Base-by-base conservation (phyloP, 306 rosid species). In the Castanea mollissima region DNA sequence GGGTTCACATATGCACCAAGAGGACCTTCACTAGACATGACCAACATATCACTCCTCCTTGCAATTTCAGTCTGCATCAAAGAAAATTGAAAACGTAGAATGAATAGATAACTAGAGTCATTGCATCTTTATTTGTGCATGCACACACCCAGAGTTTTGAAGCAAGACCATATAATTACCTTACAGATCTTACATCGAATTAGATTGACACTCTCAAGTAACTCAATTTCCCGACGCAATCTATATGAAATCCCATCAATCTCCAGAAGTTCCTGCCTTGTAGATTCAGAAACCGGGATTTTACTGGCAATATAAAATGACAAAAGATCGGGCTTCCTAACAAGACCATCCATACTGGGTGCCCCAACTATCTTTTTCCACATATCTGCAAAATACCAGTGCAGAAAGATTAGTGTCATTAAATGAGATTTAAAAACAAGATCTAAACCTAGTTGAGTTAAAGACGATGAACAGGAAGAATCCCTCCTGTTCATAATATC, bases 11-110 rank as follows among this genome's bases (percentile, higher is more conserved):
- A 95, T 52, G 99, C 98, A 81, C 99, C 90, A 72, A 95, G 93
- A 74, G 99, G 99, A 78, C 99, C 98, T 76, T 93, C 99, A 85
- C 79, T 86, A 35, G 99, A 93, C 99, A 93, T 93, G 86, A 90
- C 96, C 90, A 95, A 44, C 93, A 91, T 95, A 88, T 95, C 97
- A 77, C 98, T 93, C 79, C 98, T 87, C 85, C 87, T 87, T 31
- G 97, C 95, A 64, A 95, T 89, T 79, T 85, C 79, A 69, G 90
- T 84, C 99, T 95, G 91, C 87, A 90, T 65, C 84, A 75, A 60
- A 77, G 49, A 59, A 78, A 76, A 79, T 38, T 58, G 19, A 15
- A 82, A 23, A 18, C 25, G 58, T 4, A 51, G 11, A 67, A 70
- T 16, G 16, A 68, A 35, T 1, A 20, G 65, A 51, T 16, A 23